These are phyloP conservation scores for Glonium stellatum DNA, from an alignment of 495 filamentous ascomycete species.

Conservation along the genomic window DNA sequence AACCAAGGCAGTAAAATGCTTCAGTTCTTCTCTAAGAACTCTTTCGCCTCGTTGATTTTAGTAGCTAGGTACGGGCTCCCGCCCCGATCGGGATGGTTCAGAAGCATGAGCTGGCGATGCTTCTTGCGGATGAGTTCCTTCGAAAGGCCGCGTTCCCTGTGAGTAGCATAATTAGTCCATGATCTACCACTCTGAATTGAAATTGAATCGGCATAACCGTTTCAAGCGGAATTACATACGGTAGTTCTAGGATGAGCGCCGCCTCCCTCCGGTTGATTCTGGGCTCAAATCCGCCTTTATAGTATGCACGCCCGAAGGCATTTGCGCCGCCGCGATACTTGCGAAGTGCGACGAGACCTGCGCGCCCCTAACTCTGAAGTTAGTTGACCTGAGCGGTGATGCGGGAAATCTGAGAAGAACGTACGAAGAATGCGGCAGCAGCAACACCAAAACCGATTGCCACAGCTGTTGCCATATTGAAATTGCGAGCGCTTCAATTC, in stretches of 20 bases:
- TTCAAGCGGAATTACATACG: constrained; percentile 47
- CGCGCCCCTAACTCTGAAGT: constrained; percentile 59
- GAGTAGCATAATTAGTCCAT: too few relatives aligned
- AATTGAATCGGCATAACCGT: too few relatives aligned
- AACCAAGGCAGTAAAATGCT: not conserved
- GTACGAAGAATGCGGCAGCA: constrained; percentile 42
- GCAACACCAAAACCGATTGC: constrained; percentile 74
- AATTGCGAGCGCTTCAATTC: not conserved
- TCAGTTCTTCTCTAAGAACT: constrained; percentile 74
- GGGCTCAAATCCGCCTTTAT: constrained; percentile 94
- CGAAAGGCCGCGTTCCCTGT: constrained; percentile 72
- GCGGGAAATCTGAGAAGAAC: constrained; percentile 13
- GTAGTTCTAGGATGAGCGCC: constrained; percentile 80
- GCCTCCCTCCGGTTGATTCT: constrained; percentile 91
- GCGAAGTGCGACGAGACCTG: constrained; percentile 80
- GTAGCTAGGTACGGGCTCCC: constrained; percentile 94
- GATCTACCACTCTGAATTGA: too few relatives aligned
- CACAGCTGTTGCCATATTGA: constrained; percentile 64
- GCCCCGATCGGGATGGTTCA: constrained; percentile 96
- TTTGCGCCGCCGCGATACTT: constrained; percentile 59
- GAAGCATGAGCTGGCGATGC: constrained; percentile 90
- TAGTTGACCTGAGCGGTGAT: constrained; percentile 6
- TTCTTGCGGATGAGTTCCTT: constrained; percentile 95
- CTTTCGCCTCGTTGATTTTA: constrained; percentile 97
- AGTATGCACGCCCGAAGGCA: constrained; percentile 76